Base-by-base conservation (phyloP, 2,329 filamentous ascomycete species). In the Orbilia ellipsospora region DNA sequence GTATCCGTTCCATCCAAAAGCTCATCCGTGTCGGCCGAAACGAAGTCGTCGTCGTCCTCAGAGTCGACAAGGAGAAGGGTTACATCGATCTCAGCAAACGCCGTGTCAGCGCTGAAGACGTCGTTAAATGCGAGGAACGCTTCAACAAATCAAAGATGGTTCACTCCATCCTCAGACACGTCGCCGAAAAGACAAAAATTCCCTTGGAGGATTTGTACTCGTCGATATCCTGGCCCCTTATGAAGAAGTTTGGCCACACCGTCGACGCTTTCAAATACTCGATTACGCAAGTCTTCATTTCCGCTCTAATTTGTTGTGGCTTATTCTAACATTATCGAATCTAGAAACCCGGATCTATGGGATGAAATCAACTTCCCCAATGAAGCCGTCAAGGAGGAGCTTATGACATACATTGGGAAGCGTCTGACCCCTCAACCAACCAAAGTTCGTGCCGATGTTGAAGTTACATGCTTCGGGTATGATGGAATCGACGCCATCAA, bases 141-240 rank as follows among this genome's bases (percentile, higher is more conserved):
- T 99, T 97, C 88, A 99, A 99, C 89, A 99, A 99, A 90, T 92
- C 93, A 86, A 99, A 99, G 87, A 96, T 97, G 87, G 95, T 98
- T 48, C 95, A 99, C 85, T 96, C 93, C 65, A 97, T 99, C 84
- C 94, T 99, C 92, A 91, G 94, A 83, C 95, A 99, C 83, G 95
- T 99, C 77, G 94, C 95, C 79, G 94, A 99, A 86, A 97, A 97
- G 88, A 96, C 93, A 51, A 90, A 92, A 82, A 92, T 90, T 31
- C 94, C 94, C n/a, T 96, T 99, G 81, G 93, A 98, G 86, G 88
- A 90, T 62, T 88, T 99, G 70, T 99, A 99, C 85, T 90, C 97
- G 87, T 90, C 87, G 79, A 97, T 99, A 82, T 93, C 90, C 78
- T 99, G 96, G 96, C 95, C 96, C 60, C 85, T 99, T 81, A 96